These are phyloP conservation scores for Straminergon stramineum DNA, from an alignment of 225 moss, liverwort and hornwort genomes.

Conservation along the genomic window DNA sequence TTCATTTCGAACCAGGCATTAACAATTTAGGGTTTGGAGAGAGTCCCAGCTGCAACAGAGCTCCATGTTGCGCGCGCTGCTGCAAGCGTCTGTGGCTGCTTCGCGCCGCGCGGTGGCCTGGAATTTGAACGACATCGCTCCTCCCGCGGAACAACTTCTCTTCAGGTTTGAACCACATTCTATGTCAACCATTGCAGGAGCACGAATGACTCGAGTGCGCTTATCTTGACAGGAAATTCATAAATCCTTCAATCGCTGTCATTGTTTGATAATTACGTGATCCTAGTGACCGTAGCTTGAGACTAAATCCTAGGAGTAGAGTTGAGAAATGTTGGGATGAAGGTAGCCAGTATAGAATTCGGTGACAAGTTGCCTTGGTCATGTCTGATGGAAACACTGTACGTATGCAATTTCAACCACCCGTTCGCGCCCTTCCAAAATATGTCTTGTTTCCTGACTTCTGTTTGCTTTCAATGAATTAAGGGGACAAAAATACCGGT, in stretches of 20 bases:
- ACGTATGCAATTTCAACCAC: not conserved
- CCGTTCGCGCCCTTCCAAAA: not conserved
- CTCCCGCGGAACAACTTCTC: constrained; percentile 61
- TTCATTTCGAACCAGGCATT: not conserved
- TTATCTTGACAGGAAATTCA: not conserved
- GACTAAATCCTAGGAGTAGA: not conserved
- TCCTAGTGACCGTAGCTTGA: not conserved
- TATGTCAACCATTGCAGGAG: not conserved
- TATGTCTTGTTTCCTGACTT: not conserved
- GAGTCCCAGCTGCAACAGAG: not conserved
- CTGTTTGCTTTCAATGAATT: not conserved
- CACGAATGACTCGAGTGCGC: not conserved
- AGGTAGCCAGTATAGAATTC: not conserved
- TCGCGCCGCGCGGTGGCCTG: constrained; percentile 70
- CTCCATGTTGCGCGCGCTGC: constrained; percentile 27
- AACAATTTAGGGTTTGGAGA: not conserved
- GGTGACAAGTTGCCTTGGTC: not conserved
- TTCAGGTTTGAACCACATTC: constrained; percentile 25
- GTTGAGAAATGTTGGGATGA: not conserved
- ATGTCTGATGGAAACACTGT: not conserved
- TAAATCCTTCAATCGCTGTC: not conserved
- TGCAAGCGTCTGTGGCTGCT: constrained; percentile 39
- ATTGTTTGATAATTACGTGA: not conserved
- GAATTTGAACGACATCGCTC: constrained; percentile 70
- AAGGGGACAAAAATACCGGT: not conserved